Conservation (phyloP, 345 rosid genomes). For the Brassica nigra region DNA sequence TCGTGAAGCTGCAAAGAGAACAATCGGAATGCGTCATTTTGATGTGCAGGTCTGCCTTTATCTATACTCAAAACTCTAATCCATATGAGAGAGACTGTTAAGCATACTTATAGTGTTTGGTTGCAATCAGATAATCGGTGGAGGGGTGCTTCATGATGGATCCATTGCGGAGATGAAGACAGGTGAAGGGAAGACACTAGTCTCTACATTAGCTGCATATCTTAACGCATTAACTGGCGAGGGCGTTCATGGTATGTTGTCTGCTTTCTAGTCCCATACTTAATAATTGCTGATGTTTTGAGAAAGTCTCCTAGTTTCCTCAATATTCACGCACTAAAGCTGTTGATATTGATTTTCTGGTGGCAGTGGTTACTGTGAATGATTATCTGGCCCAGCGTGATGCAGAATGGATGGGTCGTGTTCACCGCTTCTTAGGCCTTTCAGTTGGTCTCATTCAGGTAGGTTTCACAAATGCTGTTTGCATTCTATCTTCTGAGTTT, state of each 20-base stretch:
- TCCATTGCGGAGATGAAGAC: slow-evolving; percentile 99
- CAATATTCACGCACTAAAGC: not conserved
- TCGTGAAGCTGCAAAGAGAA: slow-evolving; percentile 96
- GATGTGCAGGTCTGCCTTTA: slow-evolving; percentile 78
- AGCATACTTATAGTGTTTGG: slow-evolving; percentile 28
- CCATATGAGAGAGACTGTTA: slow-evolving; percentile 13
- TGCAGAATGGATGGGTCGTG: slow-evolving; percentile 99
- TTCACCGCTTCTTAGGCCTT: slow-evolving; percentile 88
- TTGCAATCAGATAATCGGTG: slow-evolving; percentile 77
- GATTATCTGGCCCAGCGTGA: slow-evolving; percentile 97
- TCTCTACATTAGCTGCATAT: slow-evolving; percentile 95
- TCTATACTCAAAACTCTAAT: not conserved
- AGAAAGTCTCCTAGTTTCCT: not conserved
- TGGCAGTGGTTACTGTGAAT: slow-evolving; percentile 92
- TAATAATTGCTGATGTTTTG: slow-evolving; percentile 4
- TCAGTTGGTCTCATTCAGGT: slow-evolving; percentile 98
- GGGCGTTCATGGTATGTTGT: slow-evolving; percentile 90
- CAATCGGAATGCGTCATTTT: slow-evolving; percentile 99
- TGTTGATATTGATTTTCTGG: slow-evolving; percentile 35
- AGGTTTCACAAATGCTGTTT: slow-evolving; percentile 1
- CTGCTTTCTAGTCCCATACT: slow-evolving; percentile 6
- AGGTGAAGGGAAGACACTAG: slow-evolving; percentile 95
- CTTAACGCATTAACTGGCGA: slow-evolving; percentile 89
- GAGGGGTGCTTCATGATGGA: slow-evolving; percentile 97
- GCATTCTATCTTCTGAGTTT: not conserved